Percentiles rank a stretch among this genome's conserved stretches.
Conservation (phyloP, 441 rosid genomes). For the Arabidopsis lyrata region DNA sequence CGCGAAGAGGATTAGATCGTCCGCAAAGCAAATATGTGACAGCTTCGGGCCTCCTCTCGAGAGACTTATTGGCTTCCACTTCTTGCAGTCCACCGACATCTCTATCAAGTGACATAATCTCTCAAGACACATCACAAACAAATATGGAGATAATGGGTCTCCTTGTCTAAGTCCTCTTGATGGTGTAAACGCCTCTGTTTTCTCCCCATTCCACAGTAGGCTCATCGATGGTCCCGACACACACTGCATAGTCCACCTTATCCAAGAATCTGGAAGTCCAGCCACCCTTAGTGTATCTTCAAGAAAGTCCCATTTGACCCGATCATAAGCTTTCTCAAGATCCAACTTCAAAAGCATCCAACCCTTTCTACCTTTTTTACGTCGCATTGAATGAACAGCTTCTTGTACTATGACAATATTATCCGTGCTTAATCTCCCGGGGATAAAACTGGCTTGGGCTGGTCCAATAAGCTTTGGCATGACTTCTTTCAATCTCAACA, state of each 20-base stretch:
- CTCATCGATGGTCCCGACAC: background rate
- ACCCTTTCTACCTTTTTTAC: background rate
- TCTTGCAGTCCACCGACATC: background rate
- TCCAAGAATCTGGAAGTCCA: background rate
- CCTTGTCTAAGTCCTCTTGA: background rate
- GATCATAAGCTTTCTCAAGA: background rate
- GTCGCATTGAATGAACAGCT: background rate
- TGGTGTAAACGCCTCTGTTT: background rate
- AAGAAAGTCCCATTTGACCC: no score
- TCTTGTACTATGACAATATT: background rate
- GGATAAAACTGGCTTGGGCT: background rate
- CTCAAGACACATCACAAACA: background rate
- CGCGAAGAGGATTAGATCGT: no score
- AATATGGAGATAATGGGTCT: background rate
- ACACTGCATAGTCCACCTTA: background rate
- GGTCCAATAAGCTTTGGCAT: no score
- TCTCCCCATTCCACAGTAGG: background rate
- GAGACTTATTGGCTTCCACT: background rate
- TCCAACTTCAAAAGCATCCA: background rate
- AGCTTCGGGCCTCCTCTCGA: no score
- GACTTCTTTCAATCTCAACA: no score
- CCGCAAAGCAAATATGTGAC: no score
- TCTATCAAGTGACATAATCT: background rate
- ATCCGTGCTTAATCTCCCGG: background rate
- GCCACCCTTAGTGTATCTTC: background rate